A percentile compares a stretch with the other conserved stretches of the same genome.
phyloP scores from a whole-genome alignment of 192 early-diverging fungal species.

The Chytriomyces sp. region DNA sequence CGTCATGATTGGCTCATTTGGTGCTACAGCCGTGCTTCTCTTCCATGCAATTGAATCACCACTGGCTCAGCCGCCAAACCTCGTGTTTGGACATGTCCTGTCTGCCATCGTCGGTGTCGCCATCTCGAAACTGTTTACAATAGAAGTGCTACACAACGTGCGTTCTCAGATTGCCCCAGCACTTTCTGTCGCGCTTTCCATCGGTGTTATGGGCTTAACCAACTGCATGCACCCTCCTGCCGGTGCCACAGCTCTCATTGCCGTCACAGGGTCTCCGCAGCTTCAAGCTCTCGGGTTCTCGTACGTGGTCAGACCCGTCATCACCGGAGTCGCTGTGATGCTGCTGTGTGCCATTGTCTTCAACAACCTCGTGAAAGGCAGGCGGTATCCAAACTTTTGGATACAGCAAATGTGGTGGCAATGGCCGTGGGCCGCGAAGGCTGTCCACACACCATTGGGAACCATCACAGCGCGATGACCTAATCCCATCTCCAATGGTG shows the following conservation, averaged over 20 bases:
- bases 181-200: conserved; percentile 32
- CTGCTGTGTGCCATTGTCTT: conserved; percentile 16
- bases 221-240: conserved; percentile 42
- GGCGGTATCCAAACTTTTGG: conserved; percentile 24
- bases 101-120: conserved; percentile 21
- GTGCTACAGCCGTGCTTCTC: conserved; percentile 64
- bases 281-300: conserved; percentile 23
- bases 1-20: conserved; percentile 35
- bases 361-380: conserved; percentile 8
- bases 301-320: conserved; percentile 16
- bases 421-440: too few relatives aligned
- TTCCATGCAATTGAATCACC: conserved; percentile 68
- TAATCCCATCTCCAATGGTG: too few relatives aligned
- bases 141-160: not conserved
- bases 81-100: conserved; percentile 29
- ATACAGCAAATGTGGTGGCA: not conserved
- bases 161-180: conserved; percentile 8
- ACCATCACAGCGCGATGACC: too few relatives aligned
- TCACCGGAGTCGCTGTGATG: conserved; percentile 16
- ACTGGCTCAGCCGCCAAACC: conserved; percentile 63
- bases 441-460: too few relatives aligned
- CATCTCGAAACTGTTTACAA: conserved; percentile 12
- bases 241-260: conserved; percentile 36
- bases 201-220: conserved; percentile 35
- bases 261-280: conserved; percentile 7